Evolutionary conservation across 192 early-diverging fungal species (phyloP).

Genomic region (Gryganskiella cystojenkinii): DNA sequence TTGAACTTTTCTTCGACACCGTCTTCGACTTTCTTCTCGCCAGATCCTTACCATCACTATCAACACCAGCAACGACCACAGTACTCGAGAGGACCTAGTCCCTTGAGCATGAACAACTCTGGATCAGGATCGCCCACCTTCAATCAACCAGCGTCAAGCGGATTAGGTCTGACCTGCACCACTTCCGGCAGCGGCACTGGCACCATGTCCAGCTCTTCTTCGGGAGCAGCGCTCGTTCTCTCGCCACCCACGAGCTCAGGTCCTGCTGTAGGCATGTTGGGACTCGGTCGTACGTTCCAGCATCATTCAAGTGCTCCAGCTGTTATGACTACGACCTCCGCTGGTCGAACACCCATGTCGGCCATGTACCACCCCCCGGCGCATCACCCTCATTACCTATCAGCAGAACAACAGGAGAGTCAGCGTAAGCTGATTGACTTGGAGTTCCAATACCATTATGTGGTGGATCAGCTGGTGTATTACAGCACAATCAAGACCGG

Average conservation of each 20-base stretch:
- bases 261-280: slow-evolving; percentile 44
- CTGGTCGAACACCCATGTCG: neutral
- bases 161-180: no score
- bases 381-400: slow-evolving; percentile 47
- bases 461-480: slow-evolving; percentile 81
- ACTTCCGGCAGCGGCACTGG: neutral
- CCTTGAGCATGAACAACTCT: no score
- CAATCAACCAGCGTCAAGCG: no score
- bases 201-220: neutral
- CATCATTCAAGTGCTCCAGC: no score
- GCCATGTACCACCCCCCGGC: slow-evolving; percentile 11
- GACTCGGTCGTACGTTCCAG: slow-evolving; percentile 16
- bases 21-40: no score
- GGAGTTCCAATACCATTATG: slow-evolving; percentile 75
- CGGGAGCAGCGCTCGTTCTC: slow-evolving; percentile 10
- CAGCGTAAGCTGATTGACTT: slow-evolving; percentile 63
- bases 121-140: no score
- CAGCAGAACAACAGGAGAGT: slow-evolving; percentile 33
- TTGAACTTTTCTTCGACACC: no score
- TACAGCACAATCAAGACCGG: slow-evolving; percentile 81
- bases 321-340: neutral
- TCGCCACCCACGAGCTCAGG: slow-evolving; percentile 6
- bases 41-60: no score
- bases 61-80: no score
- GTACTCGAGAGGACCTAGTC: no score